phyloP scores from a whole-genome alignment of 805 yeast genomes.

The Yamadazyma philogaea region DNA sequence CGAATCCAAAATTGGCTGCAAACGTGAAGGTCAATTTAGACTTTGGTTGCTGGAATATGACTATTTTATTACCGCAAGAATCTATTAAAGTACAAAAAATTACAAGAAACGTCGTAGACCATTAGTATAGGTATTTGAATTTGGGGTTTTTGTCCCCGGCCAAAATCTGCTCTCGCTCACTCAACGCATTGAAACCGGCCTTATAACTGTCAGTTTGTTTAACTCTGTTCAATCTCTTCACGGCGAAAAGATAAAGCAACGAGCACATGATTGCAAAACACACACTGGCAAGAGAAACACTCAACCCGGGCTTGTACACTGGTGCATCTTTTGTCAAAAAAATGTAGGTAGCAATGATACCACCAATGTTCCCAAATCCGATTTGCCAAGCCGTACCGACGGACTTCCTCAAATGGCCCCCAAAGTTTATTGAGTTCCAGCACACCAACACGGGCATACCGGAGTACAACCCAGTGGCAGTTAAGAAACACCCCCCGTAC shows the following conservation, averaged over 20 bases:
- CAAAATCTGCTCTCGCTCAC: slow-evolving; percentile 29
- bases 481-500: slow-evolving; percentile 63
- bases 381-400: slow-evolving; percentile 60
- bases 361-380: slow-evolving; percentile 74
- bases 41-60: not conserved
- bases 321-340: slow-evolving; percentile 58
- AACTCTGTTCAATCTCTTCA: slow-evolving; percentile 21
- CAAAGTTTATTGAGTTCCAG: slow-evolving; percentile 61
- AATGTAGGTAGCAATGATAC: slow-evolving; percentile 59
- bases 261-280: slow-evolving; percentile 39
- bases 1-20: not conserved
- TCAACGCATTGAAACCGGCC: slow-evolving; percentile 22
- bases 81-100: not conserved
- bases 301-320: slow-evolving; percentile 52
- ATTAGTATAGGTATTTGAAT: slow-evolving; percentile 28
- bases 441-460: slow-evolving; percentile 70
- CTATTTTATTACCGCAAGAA: no score
- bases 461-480: slow-evolving; percentile 56
- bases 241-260: slow-evolving; percentile 29
- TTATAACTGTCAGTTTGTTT: slow-evolving; percentile 27
- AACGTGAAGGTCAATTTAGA: not conserved
- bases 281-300: slow-evolving; percentile 48
- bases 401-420: slow-evolving; percentile 60
- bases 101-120: not conserved
- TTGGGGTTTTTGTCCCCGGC: slow-evolving; percentile 38